These are phyloP conservation scores for Nakazawaea siamensis DNA, from an alignment of 805 yeast genomes.

Conservation along the genomic window DNA sequence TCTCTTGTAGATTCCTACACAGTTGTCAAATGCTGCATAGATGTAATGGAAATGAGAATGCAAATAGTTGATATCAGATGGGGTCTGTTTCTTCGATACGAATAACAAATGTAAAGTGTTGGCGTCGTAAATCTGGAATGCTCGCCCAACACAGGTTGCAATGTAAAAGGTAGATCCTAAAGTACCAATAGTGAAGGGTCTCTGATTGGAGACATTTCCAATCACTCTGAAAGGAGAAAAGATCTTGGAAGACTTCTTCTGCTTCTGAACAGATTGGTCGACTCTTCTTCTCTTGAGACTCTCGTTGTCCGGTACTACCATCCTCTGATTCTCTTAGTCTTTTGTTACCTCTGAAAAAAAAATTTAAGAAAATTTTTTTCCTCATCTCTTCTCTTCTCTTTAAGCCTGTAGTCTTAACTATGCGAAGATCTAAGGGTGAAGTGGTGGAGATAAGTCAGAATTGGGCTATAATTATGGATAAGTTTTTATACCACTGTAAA, in stretches of 20 bases:
- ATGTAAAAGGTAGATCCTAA: conserved; percentile 82
- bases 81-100: conserved; percentile 75
- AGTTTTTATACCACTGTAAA: no score
- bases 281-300: conserved; percentile 11
- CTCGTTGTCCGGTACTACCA: no score
- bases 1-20: conserved; percentile 73
- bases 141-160: conserved; percentile 82
- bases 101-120: conserved; percentile 77
- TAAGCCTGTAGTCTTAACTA: no score
- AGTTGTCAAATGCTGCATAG: conserved; percentile 65
- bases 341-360: no score
- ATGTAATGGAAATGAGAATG: conserved; percentile 80
- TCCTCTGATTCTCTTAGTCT: no score
- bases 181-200: conserved; percentile 83
- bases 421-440: no score
- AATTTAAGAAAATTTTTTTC: no score
- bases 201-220: conserved; percentile 82
- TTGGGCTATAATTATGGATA: no score
- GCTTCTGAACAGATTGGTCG: conserved; percentile 1
- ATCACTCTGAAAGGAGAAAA: conserved; percentile 82
- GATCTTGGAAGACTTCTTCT: conserved; percentile 38
- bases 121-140: conserved; percentile 91
- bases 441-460: no score
- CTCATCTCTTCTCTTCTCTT: no score
- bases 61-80: conserved; percentile 58